Base-by-base conservation (phyloP, 495 filamentous ascomycete genomes). In the Hypoxylon fragiforme region DNA sequence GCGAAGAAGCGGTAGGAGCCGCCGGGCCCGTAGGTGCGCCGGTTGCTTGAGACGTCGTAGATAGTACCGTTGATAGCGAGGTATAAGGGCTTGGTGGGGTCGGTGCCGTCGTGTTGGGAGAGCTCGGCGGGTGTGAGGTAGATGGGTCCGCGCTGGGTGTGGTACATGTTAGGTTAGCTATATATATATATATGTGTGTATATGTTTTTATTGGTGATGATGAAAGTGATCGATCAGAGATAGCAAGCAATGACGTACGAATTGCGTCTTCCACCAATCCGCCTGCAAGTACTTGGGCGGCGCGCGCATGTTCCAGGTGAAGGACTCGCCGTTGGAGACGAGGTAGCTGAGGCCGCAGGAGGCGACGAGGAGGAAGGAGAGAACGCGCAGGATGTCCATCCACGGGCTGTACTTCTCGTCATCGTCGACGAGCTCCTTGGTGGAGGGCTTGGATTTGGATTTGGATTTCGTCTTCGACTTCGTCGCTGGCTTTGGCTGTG, bases 61-160 rank as follows among this genome's bases (percentile, higher is more conserved):
- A 99, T 89, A 51, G 81, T 86, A 44, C 91, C 89, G 75, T 99
- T 99, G 37, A 99, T 80, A 44, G 90, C 91, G 40, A 99, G 77
- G 72, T 95, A 92, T 70, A 99, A 85, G 3, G 94, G 95, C 15
- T 87, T 82, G 13, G 64, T 59, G 1, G 84, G 74, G 71, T 95
- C 84, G 42, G 72, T 81, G 73, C 94, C 94, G 73, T 95, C 86
- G 79, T 89, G 94, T 43, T 74, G 73, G 24, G 79, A 54, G 18
- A 99, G 85, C 69, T 96, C 70, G 18, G 66, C 67, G 22, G 86
- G 88, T 2, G 92, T 96, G 11, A 97, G 81, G 64, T 77, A 75
- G 35, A 77, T 46, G 12, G 64, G 74, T 36, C 64, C 77, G 52
- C 58, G 61, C 70, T 67, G 59, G n/a, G 26, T 36, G 32, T 28